Percentiles rank a stretch among this genome's conserved stretches.
These are phyloP conservation scores for Mollisiaceae sp. DNA, from an alignment of 2,329 filamentous ascomycete genomes.

Conservation along the genomic window DNA sequence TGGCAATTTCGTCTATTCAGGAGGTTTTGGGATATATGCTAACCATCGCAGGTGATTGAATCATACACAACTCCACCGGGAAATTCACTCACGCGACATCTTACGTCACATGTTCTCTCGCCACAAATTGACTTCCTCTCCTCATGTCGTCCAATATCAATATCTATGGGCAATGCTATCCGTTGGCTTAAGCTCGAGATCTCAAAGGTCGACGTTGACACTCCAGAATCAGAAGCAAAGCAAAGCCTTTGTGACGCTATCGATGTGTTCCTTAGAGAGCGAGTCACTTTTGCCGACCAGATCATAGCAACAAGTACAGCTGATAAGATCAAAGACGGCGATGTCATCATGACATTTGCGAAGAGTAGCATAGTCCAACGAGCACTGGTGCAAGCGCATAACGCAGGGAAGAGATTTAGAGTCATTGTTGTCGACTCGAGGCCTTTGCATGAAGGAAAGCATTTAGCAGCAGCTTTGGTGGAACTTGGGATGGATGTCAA, in stretches of 20 bases:
- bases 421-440: slow-evolving; percentile 84
- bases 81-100: slow-evolving; percentile 85
- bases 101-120: slow-evolving; percentile 88
- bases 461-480: slow-evolving; percentile 73
- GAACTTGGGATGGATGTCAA: slow-evolving; percentile 73
- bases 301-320: slow-evolving; percentile 81
- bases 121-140: slow-evolving; percentile 95
- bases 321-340: slow-evolving; percentile 76
- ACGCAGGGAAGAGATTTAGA: slow-evolving; percentile 74
- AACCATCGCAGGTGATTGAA: slow-evolving; percentile 73
- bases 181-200: slow-evolving; percentile 93
- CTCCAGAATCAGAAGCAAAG: slow-evolving; percentile 83
- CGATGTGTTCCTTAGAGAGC: slow-evolving; percentile 88
- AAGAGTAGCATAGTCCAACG: slow-evolving; percentile 86
- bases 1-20: slow-evolving; percentile 16
- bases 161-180: slow-evolving; percentile 96
- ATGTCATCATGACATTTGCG: slow-evolving; percentile 85
- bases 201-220: slow-evolving; percentile 85
- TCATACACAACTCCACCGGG: slow-evolving; percentile 89
- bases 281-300: slow-evolving; percentile 84
- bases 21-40: slow-evolving; percentile 10
- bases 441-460: slow-evolving; percentile 71
- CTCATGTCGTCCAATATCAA: slow-evolving; percentile 92
- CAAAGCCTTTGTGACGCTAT: slow-evolving; percentile 78
- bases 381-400: slow-evolving; percentile 74